Conservation (phyloP, 2,329 filamentous ascomycete species). For the Pseudogymnoascus sp. region DNA sequence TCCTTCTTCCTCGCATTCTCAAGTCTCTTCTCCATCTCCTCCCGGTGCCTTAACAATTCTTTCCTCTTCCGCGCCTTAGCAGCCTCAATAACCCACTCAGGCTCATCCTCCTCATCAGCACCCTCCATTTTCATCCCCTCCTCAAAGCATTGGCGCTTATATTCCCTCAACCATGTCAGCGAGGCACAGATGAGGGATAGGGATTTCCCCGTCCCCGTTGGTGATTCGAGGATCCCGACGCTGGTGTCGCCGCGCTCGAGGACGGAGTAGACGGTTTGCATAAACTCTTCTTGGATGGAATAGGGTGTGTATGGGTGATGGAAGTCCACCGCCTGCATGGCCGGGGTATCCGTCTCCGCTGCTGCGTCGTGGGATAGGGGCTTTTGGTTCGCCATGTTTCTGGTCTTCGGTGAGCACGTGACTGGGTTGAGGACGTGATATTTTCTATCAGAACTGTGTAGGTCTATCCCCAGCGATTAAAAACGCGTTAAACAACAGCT, state of each 20-base stretch:
- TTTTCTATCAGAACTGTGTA: background rate
- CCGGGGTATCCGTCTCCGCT: background rate
- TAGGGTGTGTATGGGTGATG: slow-evolving; percentile 65
- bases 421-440: background rate
- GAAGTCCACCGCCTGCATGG: slow-evolving; percentile 37
- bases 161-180: slow-evolving; percentile 61
- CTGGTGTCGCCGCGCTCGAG: slow-evolving; percentile 45
- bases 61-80: slow-evolving; percentile 46
- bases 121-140: slow-evolving; percentile 17
- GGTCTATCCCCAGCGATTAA: background rate
- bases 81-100: slow-evolving; percentile 61
- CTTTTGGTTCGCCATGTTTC: background rate
- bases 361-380: background rate
- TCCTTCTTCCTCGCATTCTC: slow-evolving; percentile 48
- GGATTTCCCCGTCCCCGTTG: slow-evolving; percentile 64
- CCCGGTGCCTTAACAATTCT: slow-evolving; percentile 44
- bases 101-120: slow-evolving; percentile 48
- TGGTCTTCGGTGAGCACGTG: background rate
- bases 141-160: slow-evolving; percentile 41
- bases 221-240: slow-evolving; percentile 64
- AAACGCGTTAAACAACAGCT: background rate
- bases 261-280: slow-evolving; percentile 59
- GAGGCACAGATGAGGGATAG: slow-evolving; percentile 64
- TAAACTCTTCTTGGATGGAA: slow-evolving; percentile 61
- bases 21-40: slow-evolving; percentile 51